Evolutionary conservation across 805 yeast genomes (phyloP).

Genomic region (Starmerella bacillaris): DNA sequence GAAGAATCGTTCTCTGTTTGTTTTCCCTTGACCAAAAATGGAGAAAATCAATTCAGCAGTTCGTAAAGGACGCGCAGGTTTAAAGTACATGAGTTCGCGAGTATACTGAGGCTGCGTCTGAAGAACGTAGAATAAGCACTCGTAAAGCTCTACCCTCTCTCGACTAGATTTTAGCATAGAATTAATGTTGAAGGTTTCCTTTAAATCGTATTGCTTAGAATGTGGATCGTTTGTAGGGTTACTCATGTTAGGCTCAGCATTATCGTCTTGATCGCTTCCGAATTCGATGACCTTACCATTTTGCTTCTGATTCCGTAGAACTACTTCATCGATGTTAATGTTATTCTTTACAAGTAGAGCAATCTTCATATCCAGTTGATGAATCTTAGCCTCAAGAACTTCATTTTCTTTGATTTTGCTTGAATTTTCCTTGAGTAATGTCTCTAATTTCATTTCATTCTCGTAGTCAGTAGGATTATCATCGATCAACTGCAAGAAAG

Average conservation of each 20-base stretch:
- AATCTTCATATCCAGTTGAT: conserved; percentile 60
- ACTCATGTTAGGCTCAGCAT: too few relatives aligned
- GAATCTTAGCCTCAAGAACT: conserved; percentile 52
- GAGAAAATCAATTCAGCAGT: conserved; percentile 21
- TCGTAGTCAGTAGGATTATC: conserved; percentile 58
- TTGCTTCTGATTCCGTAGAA: conserved; percentile 13
- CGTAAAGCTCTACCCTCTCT: conserved; percentile 46
- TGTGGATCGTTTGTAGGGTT: too few relatives aligned
- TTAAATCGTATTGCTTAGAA: too few relatives aligned
- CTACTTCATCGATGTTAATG: conserved; percentile 55
- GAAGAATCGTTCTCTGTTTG: conserved; percentile 54
- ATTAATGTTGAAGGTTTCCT: conserved; percentile 20
- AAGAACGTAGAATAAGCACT: conserved; percentile 57
- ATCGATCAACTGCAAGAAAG: conserved; percentile 57
- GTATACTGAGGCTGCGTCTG: conserved; percentile 72
- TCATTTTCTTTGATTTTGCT: conserved; percentile 55
- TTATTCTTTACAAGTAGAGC: conserved; percentile 63
- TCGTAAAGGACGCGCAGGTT: conserved; percentile 9
- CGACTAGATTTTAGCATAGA: conserved; percentile 26
- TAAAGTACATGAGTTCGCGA: conserved; percentile 29
- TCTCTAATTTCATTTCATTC: conserved; percentile 53
- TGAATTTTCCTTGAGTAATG: conserved; percentile 47
- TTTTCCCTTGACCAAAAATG: conserved; percentile 24
- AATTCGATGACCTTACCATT: too few relatives aligned
- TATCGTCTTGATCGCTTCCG: too few relatives aligned